These are phyloP conservation scores for Ceratocystis variospora DNA, from an alignment of 2,329 filamentous ascomycete genomes.

Conservation along the genomic window DNA sequence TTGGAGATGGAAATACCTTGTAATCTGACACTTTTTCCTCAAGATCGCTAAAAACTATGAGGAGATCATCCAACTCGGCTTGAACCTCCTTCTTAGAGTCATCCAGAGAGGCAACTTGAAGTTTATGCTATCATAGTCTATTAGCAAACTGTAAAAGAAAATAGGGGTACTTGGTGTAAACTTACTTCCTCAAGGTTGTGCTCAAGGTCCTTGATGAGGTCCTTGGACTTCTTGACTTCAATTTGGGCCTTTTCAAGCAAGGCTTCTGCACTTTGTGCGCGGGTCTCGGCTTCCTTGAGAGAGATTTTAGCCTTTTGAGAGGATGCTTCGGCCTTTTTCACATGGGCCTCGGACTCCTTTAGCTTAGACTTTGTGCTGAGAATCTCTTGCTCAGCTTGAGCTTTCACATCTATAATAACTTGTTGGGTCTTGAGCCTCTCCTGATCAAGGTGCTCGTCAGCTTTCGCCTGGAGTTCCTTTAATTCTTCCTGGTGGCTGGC, in stretches of 20 bases:
- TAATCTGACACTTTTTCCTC: constrained; percentile 65
- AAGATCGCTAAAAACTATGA: constrained; percentile 68
- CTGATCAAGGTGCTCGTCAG: constrained; percentile 20
- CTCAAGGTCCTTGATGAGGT: constrained; percentile 25
- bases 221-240: constrained; percentile 18
- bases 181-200: constrained; percentile 22
- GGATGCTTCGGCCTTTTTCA: constrained; percentile 9
- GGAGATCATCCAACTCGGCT: constrained; percentile 62
- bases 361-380: neutral
- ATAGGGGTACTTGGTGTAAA: neutral
- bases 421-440: constrained; percentile 24
- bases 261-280: constrained; percentile 11
- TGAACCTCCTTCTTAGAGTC: constrained; percentile 54
- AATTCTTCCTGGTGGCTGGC: constrained; percentile 24
- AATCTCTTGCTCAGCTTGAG: neutral
- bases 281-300: neutral
- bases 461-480: constrained; percentile 1
- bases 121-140: constrained; percentile 1
- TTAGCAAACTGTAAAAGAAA: neutral
- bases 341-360: neutral
- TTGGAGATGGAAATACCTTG: constrained; percentile 40
- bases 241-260: neutral
- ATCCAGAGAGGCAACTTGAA: constrained; percentile 25
- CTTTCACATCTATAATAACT: neutral
- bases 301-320: constrained; percentile 10